phyloP scores from a whole-genome alignment of 2,329 filamentous ascomycete genomes.

The Drechmeria coniospora region DNA sequence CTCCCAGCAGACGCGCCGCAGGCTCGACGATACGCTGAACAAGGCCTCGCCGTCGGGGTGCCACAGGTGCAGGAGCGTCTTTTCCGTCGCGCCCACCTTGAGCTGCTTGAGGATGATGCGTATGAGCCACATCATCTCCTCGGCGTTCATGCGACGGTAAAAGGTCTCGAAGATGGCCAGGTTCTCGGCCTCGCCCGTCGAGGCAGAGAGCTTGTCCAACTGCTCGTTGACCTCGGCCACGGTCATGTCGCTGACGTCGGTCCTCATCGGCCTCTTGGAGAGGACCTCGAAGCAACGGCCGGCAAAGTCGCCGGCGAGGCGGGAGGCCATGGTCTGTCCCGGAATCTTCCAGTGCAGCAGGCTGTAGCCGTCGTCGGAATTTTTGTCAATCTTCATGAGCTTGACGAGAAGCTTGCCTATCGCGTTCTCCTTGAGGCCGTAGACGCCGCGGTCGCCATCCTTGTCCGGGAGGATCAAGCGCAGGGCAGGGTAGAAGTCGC shows the following conservation, averaged over 20 bases:
- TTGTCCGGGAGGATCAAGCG: conserved; percentile 85
- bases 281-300: conserved; percentile 78
- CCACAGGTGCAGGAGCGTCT: conserved; percentile 73
- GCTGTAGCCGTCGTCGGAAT: conserved; percentile 75
- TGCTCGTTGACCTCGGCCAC: conserved; percentile 82
- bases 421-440: conserved; percentile 82
- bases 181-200: conserved; percentile 71
- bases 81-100: conserved; percentile 66
- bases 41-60: conserved; percentile 62
- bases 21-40: conserved; percentile 82
- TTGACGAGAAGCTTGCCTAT: conserved; percentile 87
- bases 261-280: conserved; percentile 65
- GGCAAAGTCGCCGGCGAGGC: conserved; percentile 80
- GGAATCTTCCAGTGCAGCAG: conserved; percentile 88
- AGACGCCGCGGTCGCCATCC: conserved; percentile 82
- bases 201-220: conserved; percentile 62
- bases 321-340: conserved; percentile 44
- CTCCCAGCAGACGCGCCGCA: conserved; percentile 90
- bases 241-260: conserved; percentile 59
- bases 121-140: conserved; percentile 88
- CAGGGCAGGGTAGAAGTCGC: conserved; percentile 87
- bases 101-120: conserved; percentile 76
- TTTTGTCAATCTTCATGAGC: conserved; percentile 78
- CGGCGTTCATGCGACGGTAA: conserved; percentile 81
- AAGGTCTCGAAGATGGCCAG: conserved; percentile 67